Base-by-base conservation (phyloP, 2,329 filamentous ascomycete genomes). In the Epichloe festucae region DNA sequence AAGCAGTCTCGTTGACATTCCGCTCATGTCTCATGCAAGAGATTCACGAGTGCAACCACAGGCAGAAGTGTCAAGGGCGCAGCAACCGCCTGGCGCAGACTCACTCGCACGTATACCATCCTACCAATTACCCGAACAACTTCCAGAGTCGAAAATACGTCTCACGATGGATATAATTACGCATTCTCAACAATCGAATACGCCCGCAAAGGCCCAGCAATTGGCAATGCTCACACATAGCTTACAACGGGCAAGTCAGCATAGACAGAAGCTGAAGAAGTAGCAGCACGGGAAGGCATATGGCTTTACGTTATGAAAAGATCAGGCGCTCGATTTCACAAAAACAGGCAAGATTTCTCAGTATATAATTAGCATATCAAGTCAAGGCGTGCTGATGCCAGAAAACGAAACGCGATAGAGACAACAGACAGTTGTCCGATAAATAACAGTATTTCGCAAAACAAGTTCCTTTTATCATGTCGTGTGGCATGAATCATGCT, bases 91-190 rank as follows among this genome's bases (percentile, higher is more conserved):
- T 17, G 38, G 5, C 15, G 34, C 6, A n/a, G 3, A 27, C 40
- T 17, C 15, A 15, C n/a, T 14, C 5, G 3, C 11, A 12, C n/a
- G 10, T 31, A 31, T 11, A 31, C 27, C 8, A 31, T 31, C 27
- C 27, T 31, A 31, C 27, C 40, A 36, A 12, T n/a, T 14, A 19
- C 3, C 27, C 5, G 46, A 19, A 48, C 14, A 48, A 10, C 5
- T 49, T 35, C 40, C 51, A 3, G 51, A 52, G 21, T 49, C 51
- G 5, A 27, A 14, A 14, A 42, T 49, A 46, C 51, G 51, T 35
- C 23, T 52, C 11, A 35, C 41, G 34, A 52, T 52, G 36, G 51
- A 52, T 36, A 17, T 23, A 10, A 14, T 52, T 23, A 19, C 39
- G n/a, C 48, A 41, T 43, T 27, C 38, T 7, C 21, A 7, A 10